Evolutionary conservation across 495 filamentous ascomycete genomes (phyloP), one percentile per base, ranked within the genome.

Genomic region (Talaromyces borbonicus): DNA sequence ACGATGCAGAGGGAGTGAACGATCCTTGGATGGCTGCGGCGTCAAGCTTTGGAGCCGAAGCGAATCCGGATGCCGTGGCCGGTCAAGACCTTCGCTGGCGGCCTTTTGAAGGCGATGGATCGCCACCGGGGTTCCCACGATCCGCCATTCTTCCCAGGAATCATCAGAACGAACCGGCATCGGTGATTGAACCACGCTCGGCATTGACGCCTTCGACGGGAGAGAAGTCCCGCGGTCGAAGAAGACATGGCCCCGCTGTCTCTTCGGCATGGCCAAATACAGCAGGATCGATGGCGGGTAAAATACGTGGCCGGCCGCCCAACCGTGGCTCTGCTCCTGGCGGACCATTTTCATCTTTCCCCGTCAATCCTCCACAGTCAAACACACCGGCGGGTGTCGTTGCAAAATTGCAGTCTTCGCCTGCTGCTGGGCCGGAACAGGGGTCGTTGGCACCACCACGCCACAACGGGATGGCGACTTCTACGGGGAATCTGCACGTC

Each of bases 191-290:
- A 49, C 80, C 85, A 3, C 78, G 76, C 16, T 86, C 86, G 1
- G 81, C 84, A 0, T 71, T 84, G 26, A 84, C 81, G 22, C 79
- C 81, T 20, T 74, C 69, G 5, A 59, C 72, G 2, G 53, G 61
- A 1, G 65, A 69, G 11, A 80, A 79, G 51, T 49, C 63, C n/a
- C 74, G 79, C 30, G 57, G 74, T 8, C 73, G 81, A 20, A 70
- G 86, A 39, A 78, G 88, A n/a, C 88, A 95, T 57, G 90, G 90
- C 0, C 89, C 92, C 0, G 87, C 85, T 1, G 90, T 98, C 1
- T 98, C 92, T 5, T 95, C 90, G 19, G 92, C 92, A 9, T 98
- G 92, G 92, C 78, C 85, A 15, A 84, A 76, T 43, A 80, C 75
- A 35, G 79, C 75, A 4, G 74, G 75, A 23, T 71, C 78, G 18